Evolutionary conservation across 306 rosid species (phyloP).

Genomic region (Erythrophleum fordii): DNA sequence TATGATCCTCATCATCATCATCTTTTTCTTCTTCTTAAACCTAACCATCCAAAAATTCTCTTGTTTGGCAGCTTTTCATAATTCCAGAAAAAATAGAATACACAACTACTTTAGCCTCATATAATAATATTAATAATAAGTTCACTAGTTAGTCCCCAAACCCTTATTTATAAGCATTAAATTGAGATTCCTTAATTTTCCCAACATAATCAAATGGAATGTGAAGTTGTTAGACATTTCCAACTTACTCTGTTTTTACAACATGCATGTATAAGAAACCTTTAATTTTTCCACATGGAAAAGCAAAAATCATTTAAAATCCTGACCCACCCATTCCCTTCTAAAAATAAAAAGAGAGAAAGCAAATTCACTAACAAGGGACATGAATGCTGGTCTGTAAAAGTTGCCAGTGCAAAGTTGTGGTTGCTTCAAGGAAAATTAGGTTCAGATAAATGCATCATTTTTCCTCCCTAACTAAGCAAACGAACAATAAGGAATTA

Average conservation of each 20-base stretch:
- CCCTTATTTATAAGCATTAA: too few relatives aligned
- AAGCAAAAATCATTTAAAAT: too few relatives aligned
- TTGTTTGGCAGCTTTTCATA: background rate
- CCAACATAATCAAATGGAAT: background rate
- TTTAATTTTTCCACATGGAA: too few relatives aligned
- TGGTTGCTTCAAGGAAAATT: slow-evolving; percentile 10
- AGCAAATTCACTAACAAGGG: slow-evolving; percentile 30
- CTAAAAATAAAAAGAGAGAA: slow-evolving; percentile 17
- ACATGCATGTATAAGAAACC: background rate
- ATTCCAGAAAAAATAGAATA: background rate
- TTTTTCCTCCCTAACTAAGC: slow-evolving; percentile 10
- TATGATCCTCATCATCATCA: too few relatives aligned
- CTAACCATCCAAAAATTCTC: background rate
- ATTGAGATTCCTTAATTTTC: background rate
- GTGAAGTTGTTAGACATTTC: background rate
- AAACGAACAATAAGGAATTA: slow-evolving; percentile 20
- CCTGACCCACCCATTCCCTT: background rate
- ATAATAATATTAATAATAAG: too few relatives aligned
- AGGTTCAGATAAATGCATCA: slow-evolving; percentile 1
- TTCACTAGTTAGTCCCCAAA: too few relatives aligned
- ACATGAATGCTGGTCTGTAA: slow-evolving; percentile 5
- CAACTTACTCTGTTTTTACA: background rate
- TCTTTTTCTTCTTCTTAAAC: background rate
- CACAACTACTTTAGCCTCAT: background rate
- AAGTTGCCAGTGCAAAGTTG: background rate